Base-by-base conservation (phyloP, 2,329 filamentous ascomycete species). In the Neonectria ditissima region DNA sequence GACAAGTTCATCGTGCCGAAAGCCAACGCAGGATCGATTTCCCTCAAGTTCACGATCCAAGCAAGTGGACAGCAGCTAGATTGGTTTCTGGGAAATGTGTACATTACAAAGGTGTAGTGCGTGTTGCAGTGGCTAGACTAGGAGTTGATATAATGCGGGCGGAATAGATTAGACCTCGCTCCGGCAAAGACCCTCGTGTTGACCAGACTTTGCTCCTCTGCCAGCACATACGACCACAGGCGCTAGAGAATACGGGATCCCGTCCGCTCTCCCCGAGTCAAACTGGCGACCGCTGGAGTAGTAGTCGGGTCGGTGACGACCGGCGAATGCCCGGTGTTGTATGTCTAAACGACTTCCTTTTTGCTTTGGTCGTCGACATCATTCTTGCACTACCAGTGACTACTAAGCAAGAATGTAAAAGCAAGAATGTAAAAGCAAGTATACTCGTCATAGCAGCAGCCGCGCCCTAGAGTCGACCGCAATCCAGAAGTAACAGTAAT, bases 271-370 rank as follows among this genome's bases (percentile, higher is more conserved):
- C 24, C 59, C 59, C 18, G 34, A 57, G 63, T 55, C 63, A 65
- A 55, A 16, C 50, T 59, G 59, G 54, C 22, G 45, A 65, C 50
- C 54, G 59, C 54, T 55, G 51, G 50, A 55, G 43, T 57, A 65
- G 58, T 62, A 57, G 62, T 62, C 53, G 53, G 52, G 62, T 62
- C 58, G 58, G 47, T 55, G 63, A 65, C 55, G 59, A 59, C 54
- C 34, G 50, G 59, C 50, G 59, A 65, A 65, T 65, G 50, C 59
- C 55, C 47, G 59, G 54, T 55, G 54, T 55, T 63, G 54, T 63
- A 63, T 63, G 59, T 55, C 10, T 51, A 24, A 4, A 26, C 24
- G 41, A 32, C 16, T 5, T 6, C 14, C 13, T 6, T 16, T 37
- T 34, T 11, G 11, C 11, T 34, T 37, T 16, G 16, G 32, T 16